These are phyloP conservation scores for Gossypium sturtianum DNA, from an alignment of 345 rosid species.

Conservation along the genomic window DNA sequence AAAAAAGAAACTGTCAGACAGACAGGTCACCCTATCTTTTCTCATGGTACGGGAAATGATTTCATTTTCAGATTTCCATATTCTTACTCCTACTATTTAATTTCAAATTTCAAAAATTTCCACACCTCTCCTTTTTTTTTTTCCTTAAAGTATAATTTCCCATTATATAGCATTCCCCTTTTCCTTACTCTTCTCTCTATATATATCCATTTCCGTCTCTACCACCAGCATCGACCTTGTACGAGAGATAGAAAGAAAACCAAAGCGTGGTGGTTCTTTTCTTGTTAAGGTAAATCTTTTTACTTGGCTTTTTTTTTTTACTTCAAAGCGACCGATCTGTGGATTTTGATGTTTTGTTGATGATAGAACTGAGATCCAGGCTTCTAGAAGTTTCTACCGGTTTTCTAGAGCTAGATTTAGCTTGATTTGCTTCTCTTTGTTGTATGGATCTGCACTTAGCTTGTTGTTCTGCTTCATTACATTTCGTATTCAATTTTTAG, in stretches of 20 bases:
- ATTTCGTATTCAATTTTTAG: not conserved
- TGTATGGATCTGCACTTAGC: not conserved
- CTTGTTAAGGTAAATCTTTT: not conserved
- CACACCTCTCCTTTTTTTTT: not conserved
- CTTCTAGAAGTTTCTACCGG: not conserved
- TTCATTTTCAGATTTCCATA: constrained; percentile 12
- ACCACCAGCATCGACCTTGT: not conserved
- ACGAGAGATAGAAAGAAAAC: not conserved
- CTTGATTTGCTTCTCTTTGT: not conserved
- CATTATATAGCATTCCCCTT: constrained; percentile 16
- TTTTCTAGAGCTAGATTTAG: not conserved
- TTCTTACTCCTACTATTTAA: constrained; percentile 5
- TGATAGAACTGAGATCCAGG: constrained; percentile 19
- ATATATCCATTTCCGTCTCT: constrained; percentile 14
- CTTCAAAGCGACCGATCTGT: constrained; percentile 8
- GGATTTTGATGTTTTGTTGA: constrained; percentile 11
- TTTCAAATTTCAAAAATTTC: constrained; percentile 27
- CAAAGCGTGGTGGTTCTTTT: not conserved
- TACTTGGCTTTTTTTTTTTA: not conserved
- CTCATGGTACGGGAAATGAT: constrained; percentile 39
- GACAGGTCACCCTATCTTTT: constrained; percentile 42
- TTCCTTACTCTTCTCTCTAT: not conserved
- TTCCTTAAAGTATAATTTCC: not conserved
- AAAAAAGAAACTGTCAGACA: constrained; percentile 6
- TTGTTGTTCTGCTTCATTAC: not conserved